These are phyloP conservation scores for Hamigera avellanea DNA, from an alignment of 495 filamentous ascomycete genomes.

Conservation along the genomic window DNA sequence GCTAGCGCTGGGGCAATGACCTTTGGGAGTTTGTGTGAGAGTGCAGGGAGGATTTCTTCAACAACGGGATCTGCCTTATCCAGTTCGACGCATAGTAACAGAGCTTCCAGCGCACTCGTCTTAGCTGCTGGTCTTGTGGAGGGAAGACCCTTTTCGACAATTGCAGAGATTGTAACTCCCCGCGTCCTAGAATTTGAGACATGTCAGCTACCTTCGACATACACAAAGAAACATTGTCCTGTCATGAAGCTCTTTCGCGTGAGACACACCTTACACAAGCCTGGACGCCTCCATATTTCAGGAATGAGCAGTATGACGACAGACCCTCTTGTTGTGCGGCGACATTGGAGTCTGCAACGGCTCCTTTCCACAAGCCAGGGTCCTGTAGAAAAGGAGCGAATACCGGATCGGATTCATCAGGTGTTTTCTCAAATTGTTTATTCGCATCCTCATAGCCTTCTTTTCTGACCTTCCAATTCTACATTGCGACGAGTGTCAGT, in stretches of 20 bases:
- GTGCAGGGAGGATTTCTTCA: conserved; percentile 76
- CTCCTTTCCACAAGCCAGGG: conserved; percentile 78
- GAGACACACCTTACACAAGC: conserved; percentile 57
- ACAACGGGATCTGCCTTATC: conserved; percentile 79
- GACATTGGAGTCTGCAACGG: conserved; percentile 91
- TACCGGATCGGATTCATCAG: conserved; percentile 75
- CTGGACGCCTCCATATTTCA: conserved; percentile 75
- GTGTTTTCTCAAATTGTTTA: conserved; percentile 71
- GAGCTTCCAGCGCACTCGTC: conserved; percentile 70
- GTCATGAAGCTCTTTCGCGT: too few species aligned
- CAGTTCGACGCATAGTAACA: conserved; percentile 81
- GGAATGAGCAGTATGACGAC: conserved; percentile 72
- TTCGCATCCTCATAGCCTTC: conserved; percentile 87
- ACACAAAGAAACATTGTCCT: too few species aligned
- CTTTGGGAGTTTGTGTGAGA: conserved; percentile 91
- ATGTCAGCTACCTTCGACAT: conserved; percentile 5
- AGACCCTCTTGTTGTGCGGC: conserved; percentile 93
- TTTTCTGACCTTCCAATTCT: conserved; percentile 97
- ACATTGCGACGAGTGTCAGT: conserved; percentile 1
- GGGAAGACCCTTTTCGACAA: conserved; percentile 86
- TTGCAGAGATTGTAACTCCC: conserved; percentile 55
- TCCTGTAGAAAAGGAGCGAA: conserved; percentile 84
- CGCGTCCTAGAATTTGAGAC: conserved; percentile 49
- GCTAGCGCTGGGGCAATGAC: conserved; percentile 75
- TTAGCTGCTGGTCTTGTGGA: conserved; percentile 83